Evolutionary conservation across 2,329 filamentous ascomycete genomes (phyloP), one percentile per base, ranked within the genome.

Genomic region (Bipolaris gigantea): DNA sequence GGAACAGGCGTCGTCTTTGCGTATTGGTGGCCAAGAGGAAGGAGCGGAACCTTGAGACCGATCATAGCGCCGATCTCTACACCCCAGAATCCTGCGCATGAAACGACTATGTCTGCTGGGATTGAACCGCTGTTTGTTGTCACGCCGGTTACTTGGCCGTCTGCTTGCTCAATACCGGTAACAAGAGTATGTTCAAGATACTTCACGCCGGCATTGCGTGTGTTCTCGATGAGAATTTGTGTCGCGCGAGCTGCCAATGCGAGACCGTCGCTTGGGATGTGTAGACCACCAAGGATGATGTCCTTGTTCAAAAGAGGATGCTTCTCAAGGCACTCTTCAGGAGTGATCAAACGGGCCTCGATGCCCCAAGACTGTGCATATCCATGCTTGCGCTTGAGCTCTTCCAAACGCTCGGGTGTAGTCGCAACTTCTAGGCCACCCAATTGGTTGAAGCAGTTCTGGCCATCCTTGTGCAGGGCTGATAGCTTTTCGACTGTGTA

Each of bases 1-100:
- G 80, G 77, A 0, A 87, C 74, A 0, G 81, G 56, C 0, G 80
- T 84, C 0, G 85, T 87, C 71, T 86, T 87, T 45, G 76, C 85
- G 58, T 87, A 87, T 59, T 87, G 85, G 49, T 87, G 85, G 0
- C 79, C 85, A 53, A 87, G 77, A 3, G 85, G 85, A 0, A 85
- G 76, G 4, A 87, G 70, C 6, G 85, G 85, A 19, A 87, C 78
- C 1, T 79, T 73, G 11, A 86, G 62, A 4, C 79, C 84, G 38
- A 82, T 78, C 84, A 87, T 85, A 5, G 80, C 81, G 19, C 85
- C 85, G 6, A 87, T 75, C 64, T 87, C 84, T 7, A 86, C 85
- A 10, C 85, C 85, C 85, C 85, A 87, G 68, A 87, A 85, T 0
- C 85, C 85, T 6, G 83, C 85, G 56, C 85, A 87, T 1, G 83